Base-by-base conservation (phyloP, 306 rosid species). In the Castanospermum australe region DNA sequence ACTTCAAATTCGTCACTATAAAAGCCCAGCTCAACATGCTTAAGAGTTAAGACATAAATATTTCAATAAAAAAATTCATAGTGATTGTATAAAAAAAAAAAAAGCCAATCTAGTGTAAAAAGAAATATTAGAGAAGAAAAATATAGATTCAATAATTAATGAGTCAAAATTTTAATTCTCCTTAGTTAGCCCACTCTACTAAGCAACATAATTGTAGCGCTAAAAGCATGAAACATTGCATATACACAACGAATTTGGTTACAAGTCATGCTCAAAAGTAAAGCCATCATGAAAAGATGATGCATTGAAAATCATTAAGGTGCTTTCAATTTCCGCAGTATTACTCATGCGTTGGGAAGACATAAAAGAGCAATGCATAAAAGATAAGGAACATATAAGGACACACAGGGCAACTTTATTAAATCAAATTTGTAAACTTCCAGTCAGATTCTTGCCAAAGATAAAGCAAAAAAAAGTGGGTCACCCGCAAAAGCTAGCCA, bases 401-500 rank as follows among this genome's bases (percentile, higher is more conserved):
- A 55, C 86, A 47, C 72, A 54, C 17, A 24, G 32, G 84, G 80
- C 77, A 81, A 81, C 86, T 87, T 87, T 81, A 74, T 68, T 78
- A 77, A 81, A 83, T 68, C 35, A 73, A 77, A 61, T 68, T 44
- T 4, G 8, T 44, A 71, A 71, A 83, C 81, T 70, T 59, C 8
- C 54, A 55, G 6, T 22, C n/a, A 56, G 24, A 48, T 80, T 48
- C 57, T 68, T 67, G 33, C 56, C 71, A 72, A 80, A 86, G 81
- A 76, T 56, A 65, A 81, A 80, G 83, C 66, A 76, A 57, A 74
- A 77, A 56, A 83, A 77, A 79, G 78, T 51, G 15, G 82, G 80
- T 32, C 38, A 65, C 66, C 81, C 69, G 24, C 54, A n/a, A 47
- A 81, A 39, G 70, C 60, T 44, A 79, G 39, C 80, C 61, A 55